Conservation (phyloP, 352 stramenopile genomes). For the Saprolegnia diclina region DNA sequence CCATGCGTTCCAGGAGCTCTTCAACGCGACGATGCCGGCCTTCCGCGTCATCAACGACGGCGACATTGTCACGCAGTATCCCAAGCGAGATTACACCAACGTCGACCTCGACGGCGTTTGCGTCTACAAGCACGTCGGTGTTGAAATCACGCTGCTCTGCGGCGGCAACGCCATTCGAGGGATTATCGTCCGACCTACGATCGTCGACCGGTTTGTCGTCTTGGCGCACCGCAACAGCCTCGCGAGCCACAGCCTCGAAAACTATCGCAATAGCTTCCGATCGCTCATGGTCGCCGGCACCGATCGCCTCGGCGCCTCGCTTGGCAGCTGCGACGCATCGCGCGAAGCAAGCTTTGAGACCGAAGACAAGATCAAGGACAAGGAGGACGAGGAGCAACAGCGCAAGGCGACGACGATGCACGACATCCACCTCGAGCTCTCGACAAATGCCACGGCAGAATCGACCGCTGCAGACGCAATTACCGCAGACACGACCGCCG, state of each 20-base stretch:
- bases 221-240: conserved; percentile 19
- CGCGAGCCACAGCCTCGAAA: conserved; percentile 5
- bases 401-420: too few species aligned
- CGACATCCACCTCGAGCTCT: too few species aligned
- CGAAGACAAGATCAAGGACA: too few species aligned
- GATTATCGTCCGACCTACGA: conserved; percentile 2
- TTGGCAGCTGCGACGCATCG: too few species aligned
- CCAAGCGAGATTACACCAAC: conserved; percentile 27
- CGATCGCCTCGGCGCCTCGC: not conserved
- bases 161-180: not conserved
- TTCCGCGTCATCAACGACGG: conserved; percentile 33
- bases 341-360: too few species aligned
- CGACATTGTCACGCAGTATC: conserved; percentile 29
- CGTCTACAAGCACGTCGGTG: conserved; percentile 32
- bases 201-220: conserved; percentile 22
- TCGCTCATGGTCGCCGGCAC: conserved; percentile 6
- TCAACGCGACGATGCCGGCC: conserved; percentile 20
- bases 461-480: too few species aligned
- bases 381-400: too few species aligned
- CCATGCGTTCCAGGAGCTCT: conserved; percentile 26
- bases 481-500: too few species aligned
- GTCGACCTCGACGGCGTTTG: conserved; percentile 5
- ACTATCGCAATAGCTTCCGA: conserved; percentile 23
- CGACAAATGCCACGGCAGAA: too few species aligned
- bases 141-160: conserved; percentile 26